phyloP scores from a whole-genome alignment of 352 stramenopile genomes.

The Phytophthora palmivora region DNA sequence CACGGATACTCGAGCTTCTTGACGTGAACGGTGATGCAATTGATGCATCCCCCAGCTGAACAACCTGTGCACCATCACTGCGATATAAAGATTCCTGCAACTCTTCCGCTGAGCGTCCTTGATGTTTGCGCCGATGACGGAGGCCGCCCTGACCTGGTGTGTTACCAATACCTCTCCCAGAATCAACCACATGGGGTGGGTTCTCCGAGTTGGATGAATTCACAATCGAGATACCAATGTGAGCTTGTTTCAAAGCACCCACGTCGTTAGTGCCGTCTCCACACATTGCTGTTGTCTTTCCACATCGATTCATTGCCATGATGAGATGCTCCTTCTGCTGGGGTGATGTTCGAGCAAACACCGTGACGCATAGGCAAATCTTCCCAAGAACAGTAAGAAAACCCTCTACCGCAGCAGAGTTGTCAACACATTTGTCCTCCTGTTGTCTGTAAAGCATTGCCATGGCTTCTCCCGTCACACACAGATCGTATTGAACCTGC shows the following conservation, averaged over 20 bases:
- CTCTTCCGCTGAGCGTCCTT: constrained; percentile 49
- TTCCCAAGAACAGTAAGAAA: constrained; percentile 78
- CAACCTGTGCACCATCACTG: constrained; percentile 92
- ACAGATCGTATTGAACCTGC: constrained; percentile 84
- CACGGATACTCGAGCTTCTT: constrained; percentile 90
- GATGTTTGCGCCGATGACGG: constrained; percentile 62
- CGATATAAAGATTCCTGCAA: constrained; percentile 83
- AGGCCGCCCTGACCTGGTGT: constrained; percentile 43
- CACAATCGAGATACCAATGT: constrained; percentile 87
- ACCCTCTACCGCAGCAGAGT: constrained; percentile 51
- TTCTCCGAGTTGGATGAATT: constrained; percentile 80
- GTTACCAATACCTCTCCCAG: constrained; percentile 55
- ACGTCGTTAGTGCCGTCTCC: constrained; percentile 99
- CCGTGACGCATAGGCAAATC: constrained; percentile 74
- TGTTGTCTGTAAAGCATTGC: constrained; percentile 40
- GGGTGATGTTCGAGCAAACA: constrained; percentile 97
- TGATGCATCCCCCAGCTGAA: constrained; percentile 98
- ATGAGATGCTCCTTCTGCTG: constrained; percentile 97
- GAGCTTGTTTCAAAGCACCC: constrained; percentile 94
- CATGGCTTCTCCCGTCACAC: constrained; percentile 83
- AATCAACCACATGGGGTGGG: constrained; percentile 35
- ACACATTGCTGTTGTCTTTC: constrained; percentile 96
- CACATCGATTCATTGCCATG: constrained; percentile 93
- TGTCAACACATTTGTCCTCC: constrained; percentile 27
- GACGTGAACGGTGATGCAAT: constrained; percentile 99